phyloP scores from a whole-genome alignment of 257 asterid genomes.

The Lantana camara region DNA sequence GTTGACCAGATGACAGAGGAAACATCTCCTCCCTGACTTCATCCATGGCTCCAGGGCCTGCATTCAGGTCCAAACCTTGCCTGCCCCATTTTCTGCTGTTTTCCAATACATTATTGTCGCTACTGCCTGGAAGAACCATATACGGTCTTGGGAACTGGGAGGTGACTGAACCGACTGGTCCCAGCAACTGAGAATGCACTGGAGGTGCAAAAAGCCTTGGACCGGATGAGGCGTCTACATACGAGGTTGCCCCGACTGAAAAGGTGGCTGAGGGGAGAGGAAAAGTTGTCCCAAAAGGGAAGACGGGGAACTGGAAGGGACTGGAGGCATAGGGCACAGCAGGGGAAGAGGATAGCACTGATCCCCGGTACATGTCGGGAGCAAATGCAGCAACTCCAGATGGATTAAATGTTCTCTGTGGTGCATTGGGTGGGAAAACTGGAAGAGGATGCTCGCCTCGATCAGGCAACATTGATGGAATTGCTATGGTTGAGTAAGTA shows the following conservation, averaged over 20 bases:
- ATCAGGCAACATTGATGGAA: conserved; percentile 55
- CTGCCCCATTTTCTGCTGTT: conserved; percentile 67
- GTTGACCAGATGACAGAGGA: conserved; percentile 56
- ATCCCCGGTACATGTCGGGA: conserved; percentile 74
- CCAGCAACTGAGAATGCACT: conserved; percentile 61
- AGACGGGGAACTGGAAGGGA: conserved; percentile 59
- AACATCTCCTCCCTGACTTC: conserved; percentile 62
- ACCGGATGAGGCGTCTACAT: conserved; percentile 61
- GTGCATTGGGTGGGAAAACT: conserved; percentile 67
- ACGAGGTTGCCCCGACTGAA: conserved; percentile 55
- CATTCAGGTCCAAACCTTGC: conserved; percentile 84
- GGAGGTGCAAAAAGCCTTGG: conserved; percentile 58
- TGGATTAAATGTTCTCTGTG: conserved; percentile 64
- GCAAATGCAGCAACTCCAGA: conserved; percentile 50
- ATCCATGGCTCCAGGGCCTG: conserved; percentile 75
- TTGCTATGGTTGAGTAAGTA: conserved; percentile 54
- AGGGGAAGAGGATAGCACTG: conserved; percentile 84
- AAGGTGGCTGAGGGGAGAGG: conserved; percentile 64
- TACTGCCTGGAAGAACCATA: conserved; percentile 53
- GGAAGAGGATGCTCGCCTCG: too few relatives aligned
- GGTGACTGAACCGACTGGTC: too few relatives aligned
- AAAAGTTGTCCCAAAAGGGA: conserved; percentile 62
- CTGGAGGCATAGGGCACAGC: conserved; percentile 59
- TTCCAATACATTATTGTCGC: conserved; percentile 48
- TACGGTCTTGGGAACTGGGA: conserved; percentile 77